phyloP scores from a whole-genome alignment of 352 stramenopile species.

The Pythium brassicae region DNA sequence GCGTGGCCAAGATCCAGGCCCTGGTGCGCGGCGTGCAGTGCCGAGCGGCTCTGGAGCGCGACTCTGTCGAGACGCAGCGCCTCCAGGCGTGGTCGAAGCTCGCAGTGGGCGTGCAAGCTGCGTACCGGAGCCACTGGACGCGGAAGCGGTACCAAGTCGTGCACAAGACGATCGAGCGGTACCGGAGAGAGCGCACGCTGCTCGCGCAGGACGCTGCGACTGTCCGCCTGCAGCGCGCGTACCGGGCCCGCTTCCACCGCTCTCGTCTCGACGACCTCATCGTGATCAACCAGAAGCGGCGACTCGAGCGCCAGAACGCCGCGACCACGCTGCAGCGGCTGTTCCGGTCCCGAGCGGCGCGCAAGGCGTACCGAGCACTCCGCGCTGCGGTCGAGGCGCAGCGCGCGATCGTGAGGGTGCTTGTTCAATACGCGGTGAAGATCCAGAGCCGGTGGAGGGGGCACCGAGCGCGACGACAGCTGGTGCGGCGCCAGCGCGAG shows the following conservation, averaged over 20 bases:
- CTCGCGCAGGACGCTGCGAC: conserved; percentile 34
- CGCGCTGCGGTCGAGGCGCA: conserved; percentile 40
- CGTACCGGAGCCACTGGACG: conserved; percentile 60
- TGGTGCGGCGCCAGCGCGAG: conserved; percentile 26
- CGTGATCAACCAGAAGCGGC: conserved; percentile 48
- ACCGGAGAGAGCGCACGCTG: conserved; percentile 43
- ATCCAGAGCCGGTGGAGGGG: conserved; percentile 70
- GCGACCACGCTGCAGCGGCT: conserved; percentile 54
- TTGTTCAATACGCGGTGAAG: conserved; percentile 41
- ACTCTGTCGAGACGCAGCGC: conserved; percentile 27
- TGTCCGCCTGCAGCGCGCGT: conserved; percentile 44
- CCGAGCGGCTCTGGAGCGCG: conserved; percentile 24
- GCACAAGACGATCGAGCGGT: conserved; percentile 59
- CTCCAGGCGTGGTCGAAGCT: conserved; percentile 31
- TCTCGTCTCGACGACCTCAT: conserved; percentile 76
- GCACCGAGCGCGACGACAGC: conserved; percentile 30
- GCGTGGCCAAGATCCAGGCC: conserved; percentile 54
- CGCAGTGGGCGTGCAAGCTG: conserved; percentile 50
- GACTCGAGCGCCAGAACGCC: conserved; percentile 45
- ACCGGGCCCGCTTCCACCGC: conserved; percentile 55
- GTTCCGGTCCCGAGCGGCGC: conserved; percentile 48
- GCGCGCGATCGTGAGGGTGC: conserved; percentile 23
- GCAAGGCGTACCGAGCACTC: conserved; percentile 48
- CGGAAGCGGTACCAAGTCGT: conserved; percentile 43
- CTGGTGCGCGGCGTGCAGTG: conserved; percentile 45